Evolutionary conservation across 148 eudicot genomes (phyloP), one percentile per base, ranked within the genome.

Genomic region (Rhododendron vialii): DNA sequence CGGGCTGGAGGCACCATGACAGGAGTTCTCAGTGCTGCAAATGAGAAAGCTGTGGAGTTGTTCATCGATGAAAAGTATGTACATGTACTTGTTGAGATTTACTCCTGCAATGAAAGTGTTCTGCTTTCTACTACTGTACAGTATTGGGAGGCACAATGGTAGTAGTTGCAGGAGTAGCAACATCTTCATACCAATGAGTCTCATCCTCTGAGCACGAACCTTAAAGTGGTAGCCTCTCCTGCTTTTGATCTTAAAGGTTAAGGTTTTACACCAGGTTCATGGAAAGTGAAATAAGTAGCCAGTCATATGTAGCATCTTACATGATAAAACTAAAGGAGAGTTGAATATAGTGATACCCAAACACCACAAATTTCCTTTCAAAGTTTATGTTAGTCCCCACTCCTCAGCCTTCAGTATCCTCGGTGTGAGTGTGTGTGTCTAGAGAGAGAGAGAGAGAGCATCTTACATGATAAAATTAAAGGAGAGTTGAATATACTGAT

Each of bases 1-100:
- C 93, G 98, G 86, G 95, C 98, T 55, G 98, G 98, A 47, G 98
- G 98, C 77, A 98, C 99, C 83, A 98, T 98, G 98, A 95, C 98
- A 2, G 98, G 98, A 71, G 98, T 98, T 84, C 98, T 95, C 67
- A 95, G 98, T 78, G 99, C 99, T 35, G 99, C 98, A 84, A 98
- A 98, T 87, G 98, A 98, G 94, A 98, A 94, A 89, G 99, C 98
- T 5, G 98, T 95, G 2, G 98, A 98, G 87, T 89, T 98, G 98
- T 95, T 98, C 89, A 93, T 95, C 35, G 91, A 94, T 86, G 98
- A 94, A 88, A 92, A 94, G 99, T 98, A 89, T 47, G 98, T 88
- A 57, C 43, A 41, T 81, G 87, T 14, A 0, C 22, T 51, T 36
- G 43, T 22, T 80, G 33, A 26, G 53, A 20, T 38, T 75, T 81